Evolutionary conservation across 2,329 filamentous ascomycete species (phyloP).

Genomic region (Lecanosticta acicola): DNA sequence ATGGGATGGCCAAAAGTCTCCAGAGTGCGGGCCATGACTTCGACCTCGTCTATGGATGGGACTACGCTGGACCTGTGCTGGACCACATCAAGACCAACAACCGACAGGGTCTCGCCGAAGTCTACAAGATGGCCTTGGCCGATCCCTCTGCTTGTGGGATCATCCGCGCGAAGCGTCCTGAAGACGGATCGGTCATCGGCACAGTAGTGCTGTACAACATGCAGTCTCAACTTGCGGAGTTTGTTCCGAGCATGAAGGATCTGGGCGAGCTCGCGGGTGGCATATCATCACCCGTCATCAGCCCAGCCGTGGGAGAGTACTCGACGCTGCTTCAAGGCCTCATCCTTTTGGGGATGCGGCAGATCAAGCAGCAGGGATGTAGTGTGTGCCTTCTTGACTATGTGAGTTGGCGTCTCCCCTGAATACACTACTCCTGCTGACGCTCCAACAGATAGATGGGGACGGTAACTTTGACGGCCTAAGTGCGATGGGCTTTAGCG

Average conservation of each 20-base stretch:
- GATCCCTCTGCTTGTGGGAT: slow-evolving; percentile 71
- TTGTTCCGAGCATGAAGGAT: slow-evolving; percentile 63
- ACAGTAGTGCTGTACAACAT: slow-evolving; percentile 74
- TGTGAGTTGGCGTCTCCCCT: slow-evolving; percentile 50
- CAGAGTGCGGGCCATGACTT: slow-evolving; percentile 70
- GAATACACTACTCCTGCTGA: slow-evolving; percentile 21
- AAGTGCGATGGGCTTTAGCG: slow-evolving; percentile 72
- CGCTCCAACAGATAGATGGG: slow-evolving; percentile 53
- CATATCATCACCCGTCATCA: slow-evolving; percentile 74
- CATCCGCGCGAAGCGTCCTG: slow-evolving; percentile 69
- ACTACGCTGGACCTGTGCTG: slow-evolving; percentile 68
- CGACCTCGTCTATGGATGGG: slow-evolving; percentile 74
- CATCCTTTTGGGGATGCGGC: slow-evolving; percentile 72
- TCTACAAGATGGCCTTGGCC: slow-evolving; percentile 70
- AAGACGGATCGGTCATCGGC: slow-evolving; percentile 64
- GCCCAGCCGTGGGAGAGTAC: slow-evolving; percentile 61
- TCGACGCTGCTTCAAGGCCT: slow-evolving; percentile 71
- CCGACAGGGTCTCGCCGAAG: slow-evolving; percentile 69
- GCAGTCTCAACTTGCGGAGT: slow-evolving; percentile 61
- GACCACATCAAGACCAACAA: slow-evolving; percentile 68
- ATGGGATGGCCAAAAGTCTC: slow-evolving; percentile 68
- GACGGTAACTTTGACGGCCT: slow-evolving; percentile 70
- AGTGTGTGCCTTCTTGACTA: slow-evolving; percentile 70
- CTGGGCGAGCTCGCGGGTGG: slow-evolving; percentile 60
- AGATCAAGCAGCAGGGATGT: slow-evolving; percentile 73